Percentiles rank a stretch among this genome's conserved stretches.
Evolutionary conservation across 306 rosid species (phyloP).

Genomic region (Lagenaria siceraria): DNA sequence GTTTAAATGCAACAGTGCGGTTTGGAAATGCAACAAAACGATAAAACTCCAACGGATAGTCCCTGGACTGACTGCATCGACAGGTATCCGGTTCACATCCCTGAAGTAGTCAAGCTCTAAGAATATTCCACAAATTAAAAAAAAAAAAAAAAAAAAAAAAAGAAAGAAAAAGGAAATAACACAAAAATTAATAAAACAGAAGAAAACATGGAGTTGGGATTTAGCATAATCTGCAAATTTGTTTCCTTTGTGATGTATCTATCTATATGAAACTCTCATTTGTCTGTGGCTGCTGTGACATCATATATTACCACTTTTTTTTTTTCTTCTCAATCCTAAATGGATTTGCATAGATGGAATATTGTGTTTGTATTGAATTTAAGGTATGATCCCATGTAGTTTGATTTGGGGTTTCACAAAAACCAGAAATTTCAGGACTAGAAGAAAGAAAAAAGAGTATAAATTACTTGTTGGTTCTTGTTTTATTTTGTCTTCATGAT

Average conservation of each 20-base stretch:
- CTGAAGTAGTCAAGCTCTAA: slow-evolving; percentile 81
- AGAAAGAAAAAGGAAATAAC: neutral
- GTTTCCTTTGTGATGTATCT: neutral
- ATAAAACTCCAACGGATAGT: slow-evolving; percentile 48
- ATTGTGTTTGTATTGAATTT: neutral
- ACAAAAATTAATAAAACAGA: neutral
- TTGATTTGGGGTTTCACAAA: neutral
- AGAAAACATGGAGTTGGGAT: neutral
- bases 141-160: neutral
- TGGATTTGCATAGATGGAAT: neutral
- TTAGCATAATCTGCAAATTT: neutral
- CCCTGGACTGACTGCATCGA: slow-evolving; percentile 87
- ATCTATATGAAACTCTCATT: neutral
- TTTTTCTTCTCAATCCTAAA: neutral
- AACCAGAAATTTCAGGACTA: neutral
- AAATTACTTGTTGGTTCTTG: neutral
- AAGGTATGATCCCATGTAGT: neutral
- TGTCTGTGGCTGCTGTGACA: neutral
- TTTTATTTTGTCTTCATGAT: neutral
- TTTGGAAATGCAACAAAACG: slow-evolving; percentile 69
- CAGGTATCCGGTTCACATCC: slow-evolving; percentile 79
- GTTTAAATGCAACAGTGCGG: slow-evolving; percentile 87
- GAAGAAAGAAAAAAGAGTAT: neutral
- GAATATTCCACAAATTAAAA: neutral
- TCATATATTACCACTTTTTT: neutral